These are phyloP conservation scores for Ganoderma lucidum DNA, from an alignment of 1,284 basidiomycete species.

Conservation along the genomic window DNA sequence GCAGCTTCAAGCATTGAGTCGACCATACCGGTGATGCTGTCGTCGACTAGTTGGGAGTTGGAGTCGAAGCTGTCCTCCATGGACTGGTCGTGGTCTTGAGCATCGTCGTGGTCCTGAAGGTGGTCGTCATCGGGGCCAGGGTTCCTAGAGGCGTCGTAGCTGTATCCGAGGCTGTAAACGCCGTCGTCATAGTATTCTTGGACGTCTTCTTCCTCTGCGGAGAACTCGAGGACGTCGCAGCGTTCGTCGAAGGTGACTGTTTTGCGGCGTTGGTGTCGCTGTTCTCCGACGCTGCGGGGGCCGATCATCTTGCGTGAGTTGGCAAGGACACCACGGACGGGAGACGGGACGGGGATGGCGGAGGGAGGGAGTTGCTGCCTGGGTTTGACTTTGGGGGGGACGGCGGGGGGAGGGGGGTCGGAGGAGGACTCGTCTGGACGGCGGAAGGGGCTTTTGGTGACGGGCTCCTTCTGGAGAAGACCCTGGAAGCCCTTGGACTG, in stretches of 20 bases:
- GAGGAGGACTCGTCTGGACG: conserved; percentile 36
- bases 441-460: conserved; percentile 88
- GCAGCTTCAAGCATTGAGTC: conserved; percentile 62
- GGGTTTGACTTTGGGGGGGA: conserved; percentile 36
- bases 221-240: conserved; percentile 91
- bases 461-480: conserved; percentile 76
- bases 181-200: conserved; percentile 54
- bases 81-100: conserved; percentile 38
- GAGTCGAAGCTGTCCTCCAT: conserved; percentile 29
- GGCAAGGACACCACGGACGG: conserved; percentile 52
- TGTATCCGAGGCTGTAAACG: conserved; percentile 40
- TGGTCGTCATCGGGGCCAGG: conserved; percentile 30
- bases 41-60: conserved; percentile 51
- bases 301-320: conserved; percentile 81
- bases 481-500: conserved; percentile 81
- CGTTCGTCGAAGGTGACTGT: conserved; percentile 89
- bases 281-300: conserved; percentile 70
- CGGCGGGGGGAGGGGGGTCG: conserved; percentile 40
- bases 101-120: conserved; percentile 21
- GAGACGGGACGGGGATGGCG: conserved; percentile 69
- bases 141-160: conserved; percentile 1
- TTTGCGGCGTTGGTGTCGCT: conserved; percentile 67
- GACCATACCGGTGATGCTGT: conserved; percentile 69
- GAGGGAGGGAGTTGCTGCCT: conserved; percentile 36
- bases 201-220: conserved; percentile 54